Base-by-base conservation (phyloP, 208 protist genomes). In the Herpetomonas muscarum region DNA sequence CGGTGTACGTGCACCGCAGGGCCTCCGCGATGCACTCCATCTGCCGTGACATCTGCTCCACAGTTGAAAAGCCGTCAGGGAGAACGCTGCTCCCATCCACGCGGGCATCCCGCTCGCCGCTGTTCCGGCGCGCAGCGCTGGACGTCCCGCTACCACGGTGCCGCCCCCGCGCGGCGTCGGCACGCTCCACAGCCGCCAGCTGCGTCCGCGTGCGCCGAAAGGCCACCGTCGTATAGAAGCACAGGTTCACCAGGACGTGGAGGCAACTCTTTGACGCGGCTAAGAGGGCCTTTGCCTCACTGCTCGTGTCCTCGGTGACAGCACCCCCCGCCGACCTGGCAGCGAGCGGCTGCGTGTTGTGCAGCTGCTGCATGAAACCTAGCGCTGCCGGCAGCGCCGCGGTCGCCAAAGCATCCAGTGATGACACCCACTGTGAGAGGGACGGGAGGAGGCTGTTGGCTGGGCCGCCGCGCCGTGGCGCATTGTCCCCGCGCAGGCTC, bases 161-260 rank as follows among this genome's bases (percentile, higher is more conserved):
- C 17, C 29, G 32, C 36, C 45, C 19, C 29, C 29, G 49, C 12
- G 26, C 32, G 4, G 24, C 25, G 25, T 60, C 53, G 3, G 49
- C 36, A 17, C 37, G 25, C 37, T 26, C 58, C 45, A 30, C 37
- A 12, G 25, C 42, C 1, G 13, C 42, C 6, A 76, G 25, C 1
- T 54, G 30, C 12, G 37, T 31, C 45, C 65, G 41, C 34, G 55
- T 48, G 19, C 58, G 56, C 2, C 67, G 62, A 32, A 46, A 70
- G n/a, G 68, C 31, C 19, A 71, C 65, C 7, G 73, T 31, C 2
- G 50, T 57, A 30, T 67, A 71, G 54, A 81, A 81, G 45, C 72
- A 34, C n/a, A 81, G 54, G 59, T 77, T 74, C 25, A 70, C 60
- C 26, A 81, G 45, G 9, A 65, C 60, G n/a, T 51, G 2, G 31